A percentile compares a stretch with the other conserved stretches of the same genome.
Evolutionary conservation across 116 monocot species (phyloP).

Genomic region (Trichopus zeylanicus): DNA sequence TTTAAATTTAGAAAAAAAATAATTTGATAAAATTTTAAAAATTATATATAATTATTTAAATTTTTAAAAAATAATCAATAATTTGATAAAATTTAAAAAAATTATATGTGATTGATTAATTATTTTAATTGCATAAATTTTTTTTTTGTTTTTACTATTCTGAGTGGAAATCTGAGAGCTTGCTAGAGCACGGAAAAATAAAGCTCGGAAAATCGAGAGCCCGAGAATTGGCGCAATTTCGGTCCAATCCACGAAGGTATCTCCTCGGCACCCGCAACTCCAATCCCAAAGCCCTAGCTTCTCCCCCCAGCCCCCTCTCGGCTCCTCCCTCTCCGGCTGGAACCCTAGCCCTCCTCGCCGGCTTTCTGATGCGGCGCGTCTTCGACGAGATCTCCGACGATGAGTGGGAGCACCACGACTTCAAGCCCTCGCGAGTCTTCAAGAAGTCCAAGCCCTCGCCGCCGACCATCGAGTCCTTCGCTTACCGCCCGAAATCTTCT

Average conservation of each 20-base stretch:
- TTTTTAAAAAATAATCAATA: too few species aligned
- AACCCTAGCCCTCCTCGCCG: neutral
- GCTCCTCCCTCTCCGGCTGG: neutral
- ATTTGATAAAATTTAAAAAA: too few species aligned
- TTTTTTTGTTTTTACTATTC: too few species aligned
- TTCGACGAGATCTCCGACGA: conserved; percentile 97
- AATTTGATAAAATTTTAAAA: too few species aligned
- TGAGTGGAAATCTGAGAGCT: too few species aligned
- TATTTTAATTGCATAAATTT: too few species aligned
- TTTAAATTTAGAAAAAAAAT: too few species aligned
- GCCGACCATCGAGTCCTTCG: conserved; percentile 63
- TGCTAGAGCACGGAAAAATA: too few species aligned
- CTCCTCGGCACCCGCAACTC: neutral
- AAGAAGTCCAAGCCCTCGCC: conserved; percentile 32
- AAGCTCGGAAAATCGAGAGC: too few species aligned
- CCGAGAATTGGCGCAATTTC: too few species aligned
- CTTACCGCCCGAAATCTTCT: conserved; percentile 27
- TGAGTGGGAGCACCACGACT: conserved; percentile 72
- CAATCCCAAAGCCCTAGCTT: neutral
- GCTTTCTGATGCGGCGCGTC: conserved; percentile 18
- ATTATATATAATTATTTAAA: too few species aligned
- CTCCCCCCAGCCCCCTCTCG: neutral
- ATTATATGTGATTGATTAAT: too few species aligned
- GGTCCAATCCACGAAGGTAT: neutral
- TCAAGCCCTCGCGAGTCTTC: conserved; percentile 58